Evolutionary conservation across 2,329 filamentous ascomycete species (phyloP), one percentile per base, ranked within the genome.

Genomic region (Penicillium paneum): DNA sequence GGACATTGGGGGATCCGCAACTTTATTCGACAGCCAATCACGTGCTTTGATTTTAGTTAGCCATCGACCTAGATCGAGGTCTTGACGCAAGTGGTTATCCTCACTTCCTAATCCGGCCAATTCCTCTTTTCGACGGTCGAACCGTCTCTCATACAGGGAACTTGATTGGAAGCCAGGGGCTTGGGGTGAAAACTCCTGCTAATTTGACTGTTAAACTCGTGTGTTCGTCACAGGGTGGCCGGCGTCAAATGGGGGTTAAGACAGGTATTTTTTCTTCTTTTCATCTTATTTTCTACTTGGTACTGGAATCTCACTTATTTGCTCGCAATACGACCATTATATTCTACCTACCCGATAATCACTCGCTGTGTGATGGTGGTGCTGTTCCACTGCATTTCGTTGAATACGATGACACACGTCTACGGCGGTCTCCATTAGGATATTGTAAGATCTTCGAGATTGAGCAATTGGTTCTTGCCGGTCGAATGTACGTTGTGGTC

Each of bases 401-500:
- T 44, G 44, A 35, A 39, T 52, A 44, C 29, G 46, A 8, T 56
- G 49, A 43, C 44, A 28, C 3, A 40, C 3, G 21, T 21, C 36
- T 19, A 34, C 36, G 19, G n/a, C 11, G 21, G 21, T 7, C 34
- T 28, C 19, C 1, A 29, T n/a, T n/a, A 10, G 8, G 19, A 24
- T 36, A 47, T 17, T 19, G 13, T 31, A 17, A 11, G 19, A 47
- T 39, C 13, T n/a, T 35, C 17, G 11, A 19, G 31, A 5, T n/a
- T 34, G 3, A 8, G 26, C 28, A 5, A 40, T 45, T 15, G n/a
- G 8, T 11, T 8, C n/a, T 8, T 46, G 11, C 15, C 41, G 44
- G 56, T 32, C 17, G 41, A 49, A 71, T 68, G 65, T 48, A 64
- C 19, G 58, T 64, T 21, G 40, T 67, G 50, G 29, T 49, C 2